Base-by-base conservation (phyloP, 2,329 filamentous ascomycete species). In the Sporothrix variecibatus region DNA sequence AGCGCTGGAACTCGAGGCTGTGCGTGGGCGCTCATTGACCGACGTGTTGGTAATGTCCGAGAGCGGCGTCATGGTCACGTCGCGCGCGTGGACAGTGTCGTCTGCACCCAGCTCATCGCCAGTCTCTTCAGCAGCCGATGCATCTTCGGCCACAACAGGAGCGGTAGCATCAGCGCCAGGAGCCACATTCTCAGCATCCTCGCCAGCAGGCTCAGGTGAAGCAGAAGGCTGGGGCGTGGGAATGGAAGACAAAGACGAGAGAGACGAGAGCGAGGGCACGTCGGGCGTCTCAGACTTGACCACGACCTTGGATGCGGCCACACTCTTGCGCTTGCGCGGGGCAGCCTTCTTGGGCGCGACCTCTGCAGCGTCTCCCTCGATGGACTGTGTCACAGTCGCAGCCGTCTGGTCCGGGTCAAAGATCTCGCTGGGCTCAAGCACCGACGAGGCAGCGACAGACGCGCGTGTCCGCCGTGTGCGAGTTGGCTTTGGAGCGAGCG, bases 251-350 rank as follows among this genome's bases (percentile, higher is more conserved):
- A 73, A n/a, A 17, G 72, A 69, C 65, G 46, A 31, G 12, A 56
- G 34, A 56, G 67, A 69, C 53, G 68, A 43, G 34, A 71, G 60
- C 17, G 72, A 56, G 15, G 87, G 84, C 17, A 86, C 83, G 73
- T 90, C 87, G 68, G 89, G 88, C 53, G 72, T 65, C 65, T 76
- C 75, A 2, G 70, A 62, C 74, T 76, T 76, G 71, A 75, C 71
- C 9, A 51, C 72, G 17, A 82, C 81, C 74, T 84, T 83, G 31
- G 80, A 82, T 3, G 86, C 82, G 20, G 84, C 84, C 43, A 82
- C 82, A 71, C 89, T 93, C 83, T 91, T 92, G 79, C 92, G 88
- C 85, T 93, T 95, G 75, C 89, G 87, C 28, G 91, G 87, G 23
- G 89, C 87, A 28, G 85, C 62, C 76, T 83, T 84, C 76, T 82